Conservation (phyloP, 148 eudicot genomes). For the Fallopia convolvulus region DNA sequence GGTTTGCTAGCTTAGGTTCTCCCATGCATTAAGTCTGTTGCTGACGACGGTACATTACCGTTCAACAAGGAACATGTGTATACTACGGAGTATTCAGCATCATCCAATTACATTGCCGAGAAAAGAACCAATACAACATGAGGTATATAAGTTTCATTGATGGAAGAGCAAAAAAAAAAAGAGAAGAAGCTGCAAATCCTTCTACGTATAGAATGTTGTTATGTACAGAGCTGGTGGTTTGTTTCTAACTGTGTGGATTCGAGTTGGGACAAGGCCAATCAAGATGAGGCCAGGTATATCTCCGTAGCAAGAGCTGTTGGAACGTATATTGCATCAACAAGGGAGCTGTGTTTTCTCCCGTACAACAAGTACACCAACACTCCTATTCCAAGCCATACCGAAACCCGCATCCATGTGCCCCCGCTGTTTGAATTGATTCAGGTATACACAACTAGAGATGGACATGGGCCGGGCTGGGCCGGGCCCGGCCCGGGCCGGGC, state of each 20-base stretch:
- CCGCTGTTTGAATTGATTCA: conserved; percentile 20
- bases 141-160: background rate
- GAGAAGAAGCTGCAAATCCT: background rate
- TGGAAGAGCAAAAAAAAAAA: too few relatives aligned
- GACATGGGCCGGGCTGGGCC: too few relatives aligned
- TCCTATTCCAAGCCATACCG: conserved; percentile 51
- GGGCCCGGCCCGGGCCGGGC: too few relatives aligned
- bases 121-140: background rate
- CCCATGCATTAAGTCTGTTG: too few relatives aligned
- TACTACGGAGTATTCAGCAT: too few relatives aligned
- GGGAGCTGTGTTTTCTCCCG: conserved; percentile 48
- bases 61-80: too few relatives aligned
- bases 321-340: conserved; percentile 19
- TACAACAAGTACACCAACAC: conserved; percentile 43
- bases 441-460: too few relatives aligned
- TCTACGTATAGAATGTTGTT: background rate
- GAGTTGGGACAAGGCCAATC: conserved; percentile 10
- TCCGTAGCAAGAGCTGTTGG: conserved; percentile 8
- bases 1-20: too few relatives aligned
- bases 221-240: background rate
- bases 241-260: background rate
- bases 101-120: too few relatives aligned
- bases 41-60: too few relatives aligned
- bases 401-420: conserved; percentile 59
- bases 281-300: conserved; percentile 9